A percentile compares a stretch with the other conserved stretches of the same genome.
phyloP scores from a whole-genome alignment of 305 asterid genomes.

The Fraxinus dipetala region DNA sequence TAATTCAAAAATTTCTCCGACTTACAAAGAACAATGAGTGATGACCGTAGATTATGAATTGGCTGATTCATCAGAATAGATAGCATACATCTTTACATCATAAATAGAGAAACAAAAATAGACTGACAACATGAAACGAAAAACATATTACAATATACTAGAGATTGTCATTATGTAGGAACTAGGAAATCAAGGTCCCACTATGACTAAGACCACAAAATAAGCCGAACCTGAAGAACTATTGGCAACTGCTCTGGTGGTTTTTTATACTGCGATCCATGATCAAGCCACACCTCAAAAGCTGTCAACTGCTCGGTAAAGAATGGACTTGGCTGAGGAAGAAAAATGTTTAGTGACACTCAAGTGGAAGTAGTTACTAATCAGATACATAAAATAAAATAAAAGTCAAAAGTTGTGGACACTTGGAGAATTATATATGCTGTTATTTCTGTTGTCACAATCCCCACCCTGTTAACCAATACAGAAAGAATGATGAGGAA shows the following conservation, averaged over 20 bases:
- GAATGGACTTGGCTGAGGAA: constrained; percentile 89
- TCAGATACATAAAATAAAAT: constrained; percentile 1
- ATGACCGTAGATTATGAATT: not conserved
- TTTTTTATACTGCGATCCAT: constrained; percentile 91
- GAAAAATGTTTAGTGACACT: constrained; percentile 6
- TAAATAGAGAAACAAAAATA: not conserved
- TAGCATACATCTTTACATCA: not conserved
- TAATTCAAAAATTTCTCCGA: not conserved
- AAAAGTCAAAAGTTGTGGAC: constrained; percentile 12
- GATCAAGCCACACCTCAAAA: constrained; percentile 99
- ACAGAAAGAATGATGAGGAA: not conserved
- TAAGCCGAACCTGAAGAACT: constrained; percentile 82
- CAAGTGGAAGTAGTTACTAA: constrained; percentile 25
- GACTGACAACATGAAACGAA: not conserved
- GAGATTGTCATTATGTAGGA: not conserved
- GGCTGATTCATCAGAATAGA: not conserved
- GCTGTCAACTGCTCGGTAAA: constrained; percentile 98
- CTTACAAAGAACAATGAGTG: not conserved
- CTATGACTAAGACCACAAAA: constrained; percentile 6
- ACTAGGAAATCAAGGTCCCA: not conserved
- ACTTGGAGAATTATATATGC: not conserved
- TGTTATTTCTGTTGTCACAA: not conserved
- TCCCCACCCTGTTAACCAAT: constrained; percentile 16
- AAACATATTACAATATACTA: constrained; percentile 14
- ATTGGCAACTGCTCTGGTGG: constrained; percentile 99